Base-by-base conservation (phyloP, 2,329 filamentous ascomycete species). In the Cladosporium cucumerinum region DNA sequence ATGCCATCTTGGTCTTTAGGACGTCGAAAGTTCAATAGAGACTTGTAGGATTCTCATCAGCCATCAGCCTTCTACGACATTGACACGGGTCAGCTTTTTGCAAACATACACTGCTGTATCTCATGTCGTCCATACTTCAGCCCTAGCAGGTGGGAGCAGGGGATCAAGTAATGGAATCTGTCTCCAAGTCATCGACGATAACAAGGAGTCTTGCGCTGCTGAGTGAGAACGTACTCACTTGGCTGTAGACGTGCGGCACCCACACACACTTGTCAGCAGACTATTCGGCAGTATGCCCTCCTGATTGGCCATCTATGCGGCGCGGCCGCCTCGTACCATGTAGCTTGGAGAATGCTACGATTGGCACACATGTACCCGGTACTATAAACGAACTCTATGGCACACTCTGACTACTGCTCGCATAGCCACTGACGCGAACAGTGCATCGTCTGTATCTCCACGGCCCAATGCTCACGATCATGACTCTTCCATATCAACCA, bases 371-470 rank as follows among this genome's bases (percentile, higher is more conserved):
- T 34, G 32, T 39, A 18, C 14, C n/a, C 30, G 54, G 12, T 57
- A 57, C 54, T 18, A 25, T 14, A 26, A 23, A 23, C 30, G 54
- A 39, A 34, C 32, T 16, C 23, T 51, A 51, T 28, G 48, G 48
- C 14, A 25, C 54, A 23, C 21, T 57, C 54, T 57, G 28, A 54
- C 18, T 52, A 57, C 52, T 26, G 54, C 54, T 57, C 26, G 54
- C 54, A 57, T 57, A n/a, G n/a, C 30, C 54, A 23, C 30, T 57
- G 32, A 57, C 54, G 54, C 23, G 28, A 57, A 57, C 54, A 57
- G 51, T n/a, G 18, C n/a, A n/a, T 54, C 11, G 51, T 54, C 51
- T 54, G 30, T 28, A 28, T 30, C 18, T 32, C 51, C 25, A 54
- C 30, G 18, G 51, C 26, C 39, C n/a, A 54, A 11, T 28, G 51